Percentiles rank a stretch among this genome's conserved stretches.
Conservation (phyloP, 768 basidiomycete species). For the Strobilomyces dryophilus region DNA sequence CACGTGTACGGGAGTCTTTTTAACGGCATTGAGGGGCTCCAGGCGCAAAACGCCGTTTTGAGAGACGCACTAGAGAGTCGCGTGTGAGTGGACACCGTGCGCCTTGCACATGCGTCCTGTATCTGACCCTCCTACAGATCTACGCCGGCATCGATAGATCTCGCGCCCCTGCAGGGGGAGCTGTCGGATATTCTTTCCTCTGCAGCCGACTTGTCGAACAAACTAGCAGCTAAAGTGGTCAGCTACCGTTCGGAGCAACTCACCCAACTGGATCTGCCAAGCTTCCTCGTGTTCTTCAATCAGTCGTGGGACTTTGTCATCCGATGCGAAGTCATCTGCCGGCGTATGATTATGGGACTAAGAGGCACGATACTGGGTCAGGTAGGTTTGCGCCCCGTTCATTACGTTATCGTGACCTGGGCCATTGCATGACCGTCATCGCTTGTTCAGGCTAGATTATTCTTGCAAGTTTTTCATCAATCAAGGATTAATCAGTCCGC, state of each 20-base stretch:
- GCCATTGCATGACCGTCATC: slow-evolving; percentile 1
- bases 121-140: slow-evolving; percentile 29
- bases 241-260: slow-evolving; percentile 76
- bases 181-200: slow-evolving; percentile 73
- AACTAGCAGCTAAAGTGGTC: slow-evolving; percentile 76
- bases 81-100: slow-evolving; percentile 29
- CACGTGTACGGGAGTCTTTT: slow-evolving; percentile 59
- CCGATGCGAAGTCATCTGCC: slow-evolving; percentile 77
- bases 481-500: slow-evolving; percentile 73
- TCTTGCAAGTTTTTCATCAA: slow-evolving; percentile 85
- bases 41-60: slow-evolving; percentile 55
- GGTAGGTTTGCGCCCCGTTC: slow-evolving; percentile 36
- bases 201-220: slow-evolving; percentile 81
- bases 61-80: slow-evolving; percentile 53
- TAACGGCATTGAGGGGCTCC: slow-evolving; percentile 63
- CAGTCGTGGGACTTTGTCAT: slow-evolving; percentile 89
- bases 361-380: slow-evolving; percentile 83
- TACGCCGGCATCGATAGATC: slow-evolving; percentile 36
- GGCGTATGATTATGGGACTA: slow-evolving; percentile 90
- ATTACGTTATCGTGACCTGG: neutral
- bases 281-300: slow-evolving; percentile 80
- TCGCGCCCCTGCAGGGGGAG: slow-evolving; percentile 56
- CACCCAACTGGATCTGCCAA: slow-evolving; percentile 60
- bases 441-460: slow-evolving; percentile 67
- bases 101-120: neutral